These are phyloP conservation scores for Craspedostauros australis DNA, from an alignment of 108 stramenopile genomes.

Conservation along the genomic window DNA sequence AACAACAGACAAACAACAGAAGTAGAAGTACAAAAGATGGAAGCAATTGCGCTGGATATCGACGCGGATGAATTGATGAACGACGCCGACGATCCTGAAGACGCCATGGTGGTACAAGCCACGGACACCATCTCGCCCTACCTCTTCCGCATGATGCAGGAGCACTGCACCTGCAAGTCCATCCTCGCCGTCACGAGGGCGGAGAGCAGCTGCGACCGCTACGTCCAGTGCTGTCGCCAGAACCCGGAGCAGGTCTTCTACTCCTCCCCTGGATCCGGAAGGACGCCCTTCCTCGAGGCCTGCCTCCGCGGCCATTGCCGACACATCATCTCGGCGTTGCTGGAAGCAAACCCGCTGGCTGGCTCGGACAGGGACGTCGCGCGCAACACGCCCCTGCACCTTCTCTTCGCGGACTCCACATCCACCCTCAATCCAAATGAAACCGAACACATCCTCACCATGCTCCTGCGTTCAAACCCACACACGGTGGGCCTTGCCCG, in stretches of 20 bases:
- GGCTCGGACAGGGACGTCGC: conserved; percentile 15
- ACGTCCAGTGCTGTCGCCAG: conserved; percentile 11
- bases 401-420: conserved; percentile 31
- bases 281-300: conserved; percentile 43
- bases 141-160: conserved; percentile 18
- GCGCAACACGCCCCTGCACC: conserved; percentile 40
- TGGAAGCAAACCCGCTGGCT: conserved; percentile 13
- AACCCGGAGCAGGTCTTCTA: conserved; percentile 22
- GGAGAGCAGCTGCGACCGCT: conserved; percentile 16
- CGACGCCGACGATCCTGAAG: conserved; percentile 4
- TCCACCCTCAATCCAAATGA: conserved; percentile 18
- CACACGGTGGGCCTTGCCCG: conserved; percentile 2
- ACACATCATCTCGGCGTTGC: conserved; percentile 31
- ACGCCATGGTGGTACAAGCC: not conserved
- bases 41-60: too few species aligned
- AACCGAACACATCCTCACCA: conserved; percentile 14
- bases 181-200: conserved; percentile 7
- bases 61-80: not conserved
- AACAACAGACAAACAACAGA: too few species aligned
- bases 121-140: conserved; percentile 3
- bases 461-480: conserved; percentile 19
- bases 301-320: conserved; percentile 26
- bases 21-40: too few species aligned
- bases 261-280: conserved; percentile 4
- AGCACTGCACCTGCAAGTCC: conserved; percentile 15